Conservation (phyloP, 192 early-diverging fungal species). For the Coemansia sp. region DNA sequence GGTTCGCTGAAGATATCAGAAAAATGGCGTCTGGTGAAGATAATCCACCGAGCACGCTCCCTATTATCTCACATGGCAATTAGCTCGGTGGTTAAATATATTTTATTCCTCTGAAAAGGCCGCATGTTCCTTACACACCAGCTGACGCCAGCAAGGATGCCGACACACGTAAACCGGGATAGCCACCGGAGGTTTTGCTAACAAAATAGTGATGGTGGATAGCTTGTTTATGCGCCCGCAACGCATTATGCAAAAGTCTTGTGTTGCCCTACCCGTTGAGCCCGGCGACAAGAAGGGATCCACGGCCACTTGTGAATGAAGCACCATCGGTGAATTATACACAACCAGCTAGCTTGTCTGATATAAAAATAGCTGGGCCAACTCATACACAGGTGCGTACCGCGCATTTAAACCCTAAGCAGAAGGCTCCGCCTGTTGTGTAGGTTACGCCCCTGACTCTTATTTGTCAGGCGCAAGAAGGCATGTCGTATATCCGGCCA, state of each 20-base stretch:
- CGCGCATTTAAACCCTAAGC: not conserved
- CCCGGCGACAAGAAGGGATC: not conserved
- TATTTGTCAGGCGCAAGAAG: not conserved
- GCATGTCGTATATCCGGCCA: not conserved
- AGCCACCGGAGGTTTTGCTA: not conserved
- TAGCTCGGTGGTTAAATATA: not conserved
- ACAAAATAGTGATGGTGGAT: not conserved
- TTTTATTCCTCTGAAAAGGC: not conserved
- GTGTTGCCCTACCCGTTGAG: not conserved
- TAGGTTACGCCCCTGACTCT: not conserved
- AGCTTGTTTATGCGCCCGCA: not conserved
- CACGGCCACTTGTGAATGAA: not conserved
- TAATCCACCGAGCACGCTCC: not conserved
- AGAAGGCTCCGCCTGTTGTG: too few relatives aligned
- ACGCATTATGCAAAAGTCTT: not conserved
- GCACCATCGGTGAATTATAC: not conserved
- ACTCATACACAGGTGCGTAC: too few relatives aligned
- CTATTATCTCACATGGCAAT: conserved; percentile 12
- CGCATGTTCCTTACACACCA: not conserved
- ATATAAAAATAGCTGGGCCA: not conserved
- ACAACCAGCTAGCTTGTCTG: not conserved
- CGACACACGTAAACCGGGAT: not conserved
- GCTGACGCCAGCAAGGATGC: not conserved
- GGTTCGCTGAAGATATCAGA: not conserved
- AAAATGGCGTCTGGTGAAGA: not conserved